These are phyloP conservation scores for Phytophthora pisi DNA, from an alignment of 352 stramenopile species.

Conservation along the genomic window DNA sequence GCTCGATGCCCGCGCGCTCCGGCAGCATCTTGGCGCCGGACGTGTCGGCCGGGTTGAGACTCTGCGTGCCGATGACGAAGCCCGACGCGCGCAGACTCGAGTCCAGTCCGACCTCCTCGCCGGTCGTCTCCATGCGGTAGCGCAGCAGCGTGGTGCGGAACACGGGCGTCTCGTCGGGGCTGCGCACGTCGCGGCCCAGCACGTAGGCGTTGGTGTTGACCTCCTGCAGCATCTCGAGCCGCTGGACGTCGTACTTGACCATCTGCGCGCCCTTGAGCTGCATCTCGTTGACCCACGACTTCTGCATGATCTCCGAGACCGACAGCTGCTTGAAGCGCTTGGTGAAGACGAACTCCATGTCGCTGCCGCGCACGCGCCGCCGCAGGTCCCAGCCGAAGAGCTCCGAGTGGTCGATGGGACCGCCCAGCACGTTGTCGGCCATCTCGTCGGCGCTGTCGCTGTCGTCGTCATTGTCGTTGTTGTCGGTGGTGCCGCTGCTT, in stretches of 20 bases:
- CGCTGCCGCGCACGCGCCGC: slow-evolving; percentile 39
- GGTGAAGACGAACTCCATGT: slow-evolving; percentile 57
- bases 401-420: slow-evolving; percentile 30
- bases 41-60: slow-evolving; percentile 44
- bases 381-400: slow-evolving; percentile 56
- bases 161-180: slow-evolving; percentile 40
- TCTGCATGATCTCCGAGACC: slow-evolving; percentile 48
- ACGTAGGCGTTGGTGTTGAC: slow-evolving; percentile 47
- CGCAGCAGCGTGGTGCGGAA: slow-evolving; percentile 57
- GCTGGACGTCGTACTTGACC: slow-evolving; percentile 54
- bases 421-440: slow-evolving; percentile 5
- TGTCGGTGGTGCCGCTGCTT: slow-evolving; percentile 12
- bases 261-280: slow-evolving; percentile 40
- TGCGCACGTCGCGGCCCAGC: slow-evolving; percentile 52
- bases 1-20: slow-evolving; percentile 38
- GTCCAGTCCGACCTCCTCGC: slow-evolving; percentile 5
- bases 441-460: slow-evolving; percentile 13
- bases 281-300: slow-evolving; percentile 52
- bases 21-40: slow-evolving; percentile 37
- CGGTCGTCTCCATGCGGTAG: slow-evolving; percentile 49
- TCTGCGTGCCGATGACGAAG: slow-evolving; percentile 61
- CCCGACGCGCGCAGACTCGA: slow-evolving; percentile 24
- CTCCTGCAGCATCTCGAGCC: slow-evolving; percentile 56
- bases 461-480: neutral
- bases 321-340: slow-evolving; percentile 47